phyloP scores from a whole-genome alignment of 208 protist species.

The Leishmania mexicana region DNA sequence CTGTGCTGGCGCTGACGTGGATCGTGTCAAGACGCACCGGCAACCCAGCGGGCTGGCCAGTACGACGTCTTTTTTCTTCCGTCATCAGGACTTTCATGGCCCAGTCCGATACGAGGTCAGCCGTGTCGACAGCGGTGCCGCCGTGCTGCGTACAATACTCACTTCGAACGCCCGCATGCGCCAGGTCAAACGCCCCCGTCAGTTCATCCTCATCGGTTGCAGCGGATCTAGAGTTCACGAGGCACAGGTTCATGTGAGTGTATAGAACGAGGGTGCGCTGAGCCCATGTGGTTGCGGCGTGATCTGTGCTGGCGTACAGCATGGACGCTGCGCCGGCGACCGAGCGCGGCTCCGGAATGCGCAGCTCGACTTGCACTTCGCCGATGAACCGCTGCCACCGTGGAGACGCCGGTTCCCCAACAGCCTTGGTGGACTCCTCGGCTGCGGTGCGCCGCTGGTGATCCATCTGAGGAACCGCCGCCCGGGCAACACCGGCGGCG shows the following conservation, averaged over 20 bases:
- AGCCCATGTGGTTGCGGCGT: neutral
- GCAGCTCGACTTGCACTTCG: conserved; percentile 26
- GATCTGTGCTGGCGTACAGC: neutral
- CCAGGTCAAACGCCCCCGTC: conserved; percentile 24
- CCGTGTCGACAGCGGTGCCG: neutral
- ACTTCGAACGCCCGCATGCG: conserved; percentile 26
- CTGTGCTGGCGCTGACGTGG: conserved; percentile 32
- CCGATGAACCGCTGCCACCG: conserved; percentile 24
- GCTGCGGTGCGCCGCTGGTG: neutral
- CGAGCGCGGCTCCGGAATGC: conserved; percentile 21
- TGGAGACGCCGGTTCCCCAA: neutral
- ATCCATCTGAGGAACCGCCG: neutral
- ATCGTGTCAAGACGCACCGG: conserved; percentile 7
- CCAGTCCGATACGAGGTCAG: conserved; percentile 27
- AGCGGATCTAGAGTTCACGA: conserved; percentile 8
- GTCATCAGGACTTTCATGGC: conserved; percentile 27
- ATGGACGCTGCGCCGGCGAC: neutral
- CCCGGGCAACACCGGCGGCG: neutral
- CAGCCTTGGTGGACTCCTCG: neutral
- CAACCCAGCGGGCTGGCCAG: neutral
- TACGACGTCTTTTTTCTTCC: conserved; percentile 13
- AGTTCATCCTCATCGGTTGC: conserved; percentile 5
- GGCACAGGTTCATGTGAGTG: conserved; percentile 25
- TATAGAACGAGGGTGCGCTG: conserved; percentile 33
- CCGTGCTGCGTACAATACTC: conserved; percentile 20